These are phyloP conservation scores for Magnaporthiopsis incrustans DNA, from an alignment of 2,329 filamentous ascomycete species.

Conservation along the genomic window DNA sequence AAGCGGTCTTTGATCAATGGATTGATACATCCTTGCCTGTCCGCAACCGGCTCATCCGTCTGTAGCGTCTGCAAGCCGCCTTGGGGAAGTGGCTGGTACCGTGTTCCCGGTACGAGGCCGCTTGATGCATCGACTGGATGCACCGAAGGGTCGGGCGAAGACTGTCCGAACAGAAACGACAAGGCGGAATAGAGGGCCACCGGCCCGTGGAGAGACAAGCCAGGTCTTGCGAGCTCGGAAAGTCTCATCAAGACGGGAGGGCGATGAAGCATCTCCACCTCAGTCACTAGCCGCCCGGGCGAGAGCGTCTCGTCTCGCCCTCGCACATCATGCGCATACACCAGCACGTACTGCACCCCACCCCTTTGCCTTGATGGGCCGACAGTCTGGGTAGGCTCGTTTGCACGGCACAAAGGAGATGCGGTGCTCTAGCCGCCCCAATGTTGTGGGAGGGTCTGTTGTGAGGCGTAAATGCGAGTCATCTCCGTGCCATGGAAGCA, in stretches of 20 bases:
- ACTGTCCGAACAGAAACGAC: not conserved
- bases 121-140: not conserved
- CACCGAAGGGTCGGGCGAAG: not conserved
- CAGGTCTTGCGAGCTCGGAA: no score
- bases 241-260: not conserved
- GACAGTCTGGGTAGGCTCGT: conserved; percentile 3
- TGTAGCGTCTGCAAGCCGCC: not conserved
- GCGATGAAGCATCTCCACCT: not conserved
- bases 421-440: not conserved
- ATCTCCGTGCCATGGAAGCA: not conserved
- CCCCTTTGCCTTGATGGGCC: not conserved
- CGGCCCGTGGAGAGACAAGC: no score
- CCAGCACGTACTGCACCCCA: not conserved
- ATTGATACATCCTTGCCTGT: not conserved
- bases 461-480: conserved; percentile 1
- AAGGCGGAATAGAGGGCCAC: not conserved
- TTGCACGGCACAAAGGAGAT: not conserved
- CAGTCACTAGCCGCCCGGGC: not conserved
- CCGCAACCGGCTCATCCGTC: not conserved
- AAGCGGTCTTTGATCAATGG: not conserved
- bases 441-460: not conserved
- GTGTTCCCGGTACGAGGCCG: not conserved
- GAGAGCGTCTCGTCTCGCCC: not conserved
- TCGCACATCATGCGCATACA: not conserved
- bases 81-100: not conserved